Evolutionary conservation across 306 rosid species (phyloP).

Genomic region (Trifolium repens): DNA sequence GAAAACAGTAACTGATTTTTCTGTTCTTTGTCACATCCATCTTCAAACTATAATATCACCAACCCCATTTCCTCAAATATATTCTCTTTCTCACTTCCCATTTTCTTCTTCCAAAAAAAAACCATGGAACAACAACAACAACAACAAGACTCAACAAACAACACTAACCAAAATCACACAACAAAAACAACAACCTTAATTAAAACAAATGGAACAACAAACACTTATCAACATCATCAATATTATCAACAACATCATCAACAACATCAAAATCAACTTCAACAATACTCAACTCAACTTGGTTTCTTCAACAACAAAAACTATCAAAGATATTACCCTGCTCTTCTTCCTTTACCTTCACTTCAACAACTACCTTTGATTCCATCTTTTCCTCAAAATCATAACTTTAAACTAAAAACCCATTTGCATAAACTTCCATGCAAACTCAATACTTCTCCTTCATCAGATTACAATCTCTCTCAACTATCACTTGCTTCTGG

Average conservation of each 20-base stretch:
- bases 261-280: conserved; percentile 58
- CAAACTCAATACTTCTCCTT: conserved; percentile 63
- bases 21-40: conserved; percentile 47
- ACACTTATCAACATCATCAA: conserved; percentile 57
- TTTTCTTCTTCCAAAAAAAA: conserved; percentile 43
- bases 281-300: conserved; percentile 62
- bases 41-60: conserved; percentile 36
- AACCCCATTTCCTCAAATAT: conserved; percentile 17
- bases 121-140: conserved; percentile 64
- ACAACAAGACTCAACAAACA: conserved; percentile 61
- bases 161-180: conserved; percentile 66
- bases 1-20: conserved; percentile 50
- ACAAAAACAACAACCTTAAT: conserved; percentile 53
- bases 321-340: conserved; percentile 68
- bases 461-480: conserved; percentile 65
- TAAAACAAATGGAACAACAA: conserved; percentile 40
- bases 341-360: conserved; percentile 88
- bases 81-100: conserved; percentile 28
- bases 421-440: conserved; percentile 75
- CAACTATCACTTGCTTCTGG: conserved; percentile 54
- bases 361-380: conserved; percentile 74
- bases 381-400: conserved; percentile 71
- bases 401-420: conserved; percentile 58
- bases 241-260: conserved; percentile 13
- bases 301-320: conserved; percentile 57